Conservation (phyloP, 2,329 filamentous ascomycete genomes). For the Colletotrichum abscissum region DNA sequence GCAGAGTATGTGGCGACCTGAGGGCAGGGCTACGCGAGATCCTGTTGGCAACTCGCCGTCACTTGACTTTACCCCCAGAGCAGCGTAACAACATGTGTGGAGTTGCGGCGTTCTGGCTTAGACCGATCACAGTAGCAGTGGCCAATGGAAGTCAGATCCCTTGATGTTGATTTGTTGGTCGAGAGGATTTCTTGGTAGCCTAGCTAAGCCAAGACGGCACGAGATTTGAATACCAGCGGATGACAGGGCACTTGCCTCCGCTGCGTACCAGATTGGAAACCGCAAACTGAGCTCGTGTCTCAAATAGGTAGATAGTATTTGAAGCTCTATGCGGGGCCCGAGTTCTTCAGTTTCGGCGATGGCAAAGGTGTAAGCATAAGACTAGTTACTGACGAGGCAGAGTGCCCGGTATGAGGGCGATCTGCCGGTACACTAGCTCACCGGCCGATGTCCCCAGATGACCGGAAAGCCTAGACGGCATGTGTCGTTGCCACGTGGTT, state of each 20-base stretch:
- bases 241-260: not conserved
- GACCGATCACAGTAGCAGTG: not conserved
- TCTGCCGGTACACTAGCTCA: not conserved
- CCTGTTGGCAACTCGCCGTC: not conserved
- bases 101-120: too few relatives aligned
- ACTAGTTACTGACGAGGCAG: not conserved
- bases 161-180: slow-evolving; percentile 12
- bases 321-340: not conserved
- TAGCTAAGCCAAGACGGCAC: slow-evolving; percentile 17
- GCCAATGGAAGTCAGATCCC: not conserved
- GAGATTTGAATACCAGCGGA: not conserved
- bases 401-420: not conserved
- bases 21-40: not conserved
- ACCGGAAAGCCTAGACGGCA: not conserved
- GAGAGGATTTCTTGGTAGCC: not conserved
- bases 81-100: not conserved
- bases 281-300: not conserved
- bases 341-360: too few relatives aligned
- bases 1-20: too few relatives aligned
- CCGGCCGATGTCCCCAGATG: not conserved
- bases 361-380: not conserved
- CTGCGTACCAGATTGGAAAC: not conserved
- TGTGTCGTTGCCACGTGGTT: slow-evolving; percentile 21
- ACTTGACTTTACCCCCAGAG: slow-evolving; percentile 15
- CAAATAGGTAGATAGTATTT: not conserved